Percentiles rank a stretch among this genome's conserved stretches.
Evolutionary conservation across 2,329 filamentous ascomycete species (phyloP).

Genomic region (Neocucurbitaria cava): DNA sequence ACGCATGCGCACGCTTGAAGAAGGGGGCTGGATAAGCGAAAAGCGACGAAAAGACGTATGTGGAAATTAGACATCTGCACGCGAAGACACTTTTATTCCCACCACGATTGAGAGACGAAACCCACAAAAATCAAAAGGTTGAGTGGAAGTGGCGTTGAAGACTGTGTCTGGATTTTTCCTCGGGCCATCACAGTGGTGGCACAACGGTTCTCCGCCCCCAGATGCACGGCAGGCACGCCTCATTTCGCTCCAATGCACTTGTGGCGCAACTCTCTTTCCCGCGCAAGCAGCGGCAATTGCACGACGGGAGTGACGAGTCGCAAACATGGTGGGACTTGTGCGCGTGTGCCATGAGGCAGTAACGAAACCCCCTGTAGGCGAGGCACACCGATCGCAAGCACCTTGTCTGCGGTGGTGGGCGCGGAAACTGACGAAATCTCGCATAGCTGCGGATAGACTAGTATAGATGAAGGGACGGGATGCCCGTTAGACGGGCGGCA

Average conservation of each 20-base stretch:
- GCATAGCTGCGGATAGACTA: slow-evolving; percentile 21
- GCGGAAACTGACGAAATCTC: slow-evolving; percentile 5
- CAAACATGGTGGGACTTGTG: background rate
- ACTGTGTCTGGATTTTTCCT: background rate
- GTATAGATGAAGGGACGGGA: slow-evolving; percentile 18
- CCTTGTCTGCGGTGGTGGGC: background rate
- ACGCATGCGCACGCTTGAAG: no score
- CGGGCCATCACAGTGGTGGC: background rate
- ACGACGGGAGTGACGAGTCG: background rate
- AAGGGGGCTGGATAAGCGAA: no score
- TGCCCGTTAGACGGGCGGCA: slow-evolving; percentile 15
- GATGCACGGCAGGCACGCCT: background rate
- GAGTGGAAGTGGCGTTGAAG: background rate
- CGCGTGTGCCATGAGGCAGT: background rate
- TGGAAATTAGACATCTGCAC: no score
- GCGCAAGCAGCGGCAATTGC: background rate
- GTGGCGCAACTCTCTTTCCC: background rate
- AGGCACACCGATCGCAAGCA: background rate
- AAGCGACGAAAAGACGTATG: no score
- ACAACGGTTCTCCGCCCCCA: background rate
- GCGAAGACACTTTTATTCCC: no score
- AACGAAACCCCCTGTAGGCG: background rate
- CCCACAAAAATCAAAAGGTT: background rate
- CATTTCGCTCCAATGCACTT: background rate
- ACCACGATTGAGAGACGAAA: no score